Percentiles rank a stretch among this genome's conserved stretches.
phyloP scores from a whole-genome alignment of 192 early-diverging fungal species.

The Podila verticillata region DNA sequence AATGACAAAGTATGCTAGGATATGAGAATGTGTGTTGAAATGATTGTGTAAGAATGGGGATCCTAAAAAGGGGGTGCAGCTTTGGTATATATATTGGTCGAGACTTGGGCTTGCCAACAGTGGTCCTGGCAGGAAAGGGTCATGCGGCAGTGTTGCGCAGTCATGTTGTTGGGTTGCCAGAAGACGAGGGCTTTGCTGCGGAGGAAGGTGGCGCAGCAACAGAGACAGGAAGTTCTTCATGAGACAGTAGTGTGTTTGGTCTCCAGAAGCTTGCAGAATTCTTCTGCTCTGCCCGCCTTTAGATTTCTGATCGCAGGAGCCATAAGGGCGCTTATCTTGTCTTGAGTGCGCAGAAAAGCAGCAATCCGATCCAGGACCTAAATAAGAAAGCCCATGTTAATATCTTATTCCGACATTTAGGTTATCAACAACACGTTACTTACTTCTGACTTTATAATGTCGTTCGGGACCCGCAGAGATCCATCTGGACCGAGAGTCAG shows the following conservation, averaged over 20 bases:
- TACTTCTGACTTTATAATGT: constrained; percentile 46
- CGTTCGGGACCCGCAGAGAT: constrained; percentile 38
- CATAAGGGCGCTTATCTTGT: constrained; percentile 40
- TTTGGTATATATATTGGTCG: background rate
- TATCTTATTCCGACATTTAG: constrained; percentile 12
- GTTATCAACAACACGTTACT: constrained; percentile 15
- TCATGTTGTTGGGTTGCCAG: background rate
- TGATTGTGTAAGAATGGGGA: background rate
- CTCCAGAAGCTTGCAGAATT: constrained; percentile 32
- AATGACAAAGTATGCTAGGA: background rate
- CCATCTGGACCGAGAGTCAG: constrained; percentile 26
- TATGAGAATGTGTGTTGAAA: background rate
- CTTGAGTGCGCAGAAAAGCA: constrained; percentile 32
- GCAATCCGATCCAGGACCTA: constrained; percentile 36
- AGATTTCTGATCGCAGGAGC: constrained; percentile 44
- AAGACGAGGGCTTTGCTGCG: no score
- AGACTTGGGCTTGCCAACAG: background rate
- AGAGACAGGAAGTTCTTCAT: no score
- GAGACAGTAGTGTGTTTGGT: no score
- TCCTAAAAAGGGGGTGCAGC: background rate
- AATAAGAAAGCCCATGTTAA: constrained; percentile 22
- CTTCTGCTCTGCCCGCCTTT: constrained; percentile 25
- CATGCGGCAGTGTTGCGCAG: constrained; percentile 7
- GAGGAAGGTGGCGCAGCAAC: no score
- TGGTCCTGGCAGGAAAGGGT: background rate